Conservation (phyloP, 345 rosid species). For the Cardiospermum halicacabum region DNA sequence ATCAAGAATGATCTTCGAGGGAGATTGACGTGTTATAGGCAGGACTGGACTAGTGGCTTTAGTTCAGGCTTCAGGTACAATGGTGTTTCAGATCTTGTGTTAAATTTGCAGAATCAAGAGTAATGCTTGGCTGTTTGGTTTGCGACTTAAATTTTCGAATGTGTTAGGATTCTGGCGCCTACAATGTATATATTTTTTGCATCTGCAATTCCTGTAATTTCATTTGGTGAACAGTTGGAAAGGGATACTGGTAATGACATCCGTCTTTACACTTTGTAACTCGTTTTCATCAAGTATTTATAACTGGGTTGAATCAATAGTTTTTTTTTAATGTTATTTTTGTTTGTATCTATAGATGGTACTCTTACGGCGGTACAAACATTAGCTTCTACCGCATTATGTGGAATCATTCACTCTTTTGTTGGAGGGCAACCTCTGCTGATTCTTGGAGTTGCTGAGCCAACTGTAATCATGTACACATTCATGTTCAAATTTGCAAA, state of each 20-base stretch:
- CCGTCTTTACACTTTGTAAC: neutral
- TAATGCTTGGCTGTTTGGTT: neutral
- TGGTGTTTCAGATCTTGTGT: slow-evolving; percentile 1
- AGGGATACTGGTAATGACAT: slow-evolving; percentile 65
- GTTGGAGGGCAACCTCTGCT: slow-evolving; percentile 88
- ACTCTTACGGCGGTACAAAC: slow-evolving; percentile 87
- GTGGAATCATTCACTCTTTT: slow-evolving; percentile 83
- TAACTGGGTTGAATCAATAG: neutral
- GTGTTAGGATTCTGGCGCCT: slow-evolving; percentile 82
- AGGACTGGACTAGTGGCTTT: slow-evolving; percentile 87
- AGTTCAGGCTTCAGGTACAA: slow-evolving; percentile 81
- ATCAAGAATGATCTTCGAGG: slow-evolving; percentile 78
- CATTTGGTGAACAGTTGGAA: slow-evolving; percentile 92
- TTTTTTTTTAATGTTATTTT: neutral
- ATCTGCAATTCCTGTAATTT: slow-evolving; percentile 88
- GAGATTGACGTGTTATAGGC: slow-evolving; percentile 78
- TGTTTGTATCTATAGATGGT: slow-evolving; percentile 53
- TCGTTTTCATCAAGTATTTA: neutral
- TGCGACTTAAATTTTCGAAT: slow-evolving; percentile 7
- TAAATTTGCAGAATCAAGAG: neutral
- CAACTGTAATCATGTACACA: slow-evolving; percentile 94
- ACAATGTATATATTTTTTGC: slow-evolving; percentile 95
- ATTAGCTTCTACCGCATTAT: slow-evolving; percentile 83
- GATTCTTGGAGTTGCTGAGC: slow-evolving; percentile 98
- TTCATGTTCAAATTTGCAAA: slow-evolving; percentile 92